Base-by-base conservation (phyloP, 2,329 filamentous ascomycete species). In the Alternaria conjuncta region DNA sequence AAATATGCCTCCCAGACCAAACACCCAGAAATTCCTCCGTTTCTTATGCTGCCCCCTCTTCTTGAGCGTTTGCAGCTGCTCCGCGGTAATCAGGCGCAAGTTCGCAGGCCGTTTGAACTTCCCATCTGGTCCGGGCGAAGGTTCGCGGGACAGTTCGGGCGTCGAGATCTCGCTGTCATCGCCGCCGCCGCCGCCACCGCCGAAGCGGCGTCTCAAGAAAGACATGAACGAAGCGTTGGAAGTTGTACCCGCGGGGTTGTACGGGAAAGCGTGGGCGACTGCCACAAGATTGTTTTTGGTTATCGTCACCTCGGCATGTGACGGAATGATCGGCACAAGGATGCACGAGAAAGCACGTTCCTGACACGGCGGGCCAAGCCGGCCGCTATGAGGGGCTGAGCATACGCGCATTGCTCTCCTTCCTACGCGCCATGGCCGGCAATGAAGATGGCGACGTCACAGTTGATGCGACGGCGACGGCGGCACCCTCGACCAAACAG, bases 1-100 rank as follows among this genome's bases (percentile, higher is more conserved):
- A 72, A 96, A 95, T n/a, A 99, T 75, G 44, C 94, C 93, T 30
- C 96, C 96, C 20, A 99, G 85, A 10, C 90, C 83, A 80, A 99
- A 98, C 26, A 97, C 92, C 75, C 96, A 88, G 3, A 90, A 90
- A 79, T 89, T 92, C 66, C 90, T 89, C 71, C 92, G 88, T 82
- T 95, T 96, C 59, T 75, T 81, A 58, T 76, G 73, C 45, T 76
- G 79, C 18, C 80, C 70, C 68, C 82, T 80, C 18, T 74, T 75
- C 62, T 83, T 76, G 65, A 87, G 80, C 65, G 84, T 84, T 44
- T 83, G 80, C 6, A 87, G 80, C 69, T 84, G 84, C 61, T 84
- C 81, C 8, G 82, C 81, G 10, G 85, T 82, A n/a, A 86, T 81
- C n/a, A 87, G 77, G 59, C 82, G 83, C 63, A 86, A 80, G 58